Evolutionary conservation across 1,284 basidiomycete genomes (phyloP).

Genomic region (Pseudozyma sp.): DNA sequence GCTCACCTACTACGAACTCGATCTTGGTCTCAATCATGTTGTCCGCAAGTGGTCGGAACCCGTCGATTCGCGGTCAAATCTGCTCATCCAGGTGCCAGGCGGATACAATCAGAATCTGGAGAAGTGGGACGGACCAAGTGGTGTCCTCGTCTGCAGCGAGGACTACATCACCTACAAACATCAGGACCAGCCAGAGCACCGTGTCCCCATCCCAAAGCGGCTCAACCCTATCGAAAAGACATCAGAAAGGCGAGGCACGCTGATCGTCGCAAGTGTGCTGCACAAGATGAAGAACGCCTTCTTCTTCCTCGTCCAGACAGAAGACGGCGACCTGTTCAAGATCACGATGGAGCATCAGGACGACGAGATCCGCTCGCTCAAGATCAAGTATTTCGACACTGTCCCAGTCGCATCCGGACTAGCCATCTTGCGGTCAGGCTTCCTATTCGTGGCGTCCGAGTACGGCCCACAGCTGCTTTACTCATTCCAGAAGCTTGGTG

Average conservation of each 20-base stretch:
- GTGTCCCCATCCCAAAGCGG: constrained; percentile 66
- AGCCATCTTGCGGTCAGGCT: constrained; percentile 65
- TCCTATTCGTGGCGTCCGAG: constrained; percentile 66
- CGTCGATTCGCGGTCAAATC: constrained; percentile 59
- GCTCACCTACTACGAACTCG: constrained; percentile 68
- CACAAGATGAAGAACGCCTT: constrained; percentile 68
- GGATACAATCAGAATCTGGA: constrained; percentile 66
- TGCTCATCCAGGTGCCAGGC: constrained; percentile 66
- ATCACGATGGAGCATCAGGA: constrained; percentile 68
- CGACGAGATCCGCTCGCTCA: constrained; percentile 61
- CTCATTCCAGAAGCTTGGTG: constrained; percentile 68
- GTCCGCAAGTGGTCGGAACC: constrained; percentile 66
- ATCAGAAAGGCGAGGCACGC: constrained; percentile 51
- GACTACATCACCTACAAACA: constrained; percentile 68
- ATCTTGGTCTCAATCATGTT: constrained; percentile 68
- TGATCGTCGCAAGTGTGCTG: constrained; percentile 65
- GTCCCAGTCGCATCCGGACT: constrained; percentile 64
- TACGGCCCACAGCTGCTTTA: constrained; percentile 62
- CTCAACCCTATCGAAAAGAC: constrained; percentile 55
- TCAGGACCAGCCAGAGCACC: constrained; percentile 62
- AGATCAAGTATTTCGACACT: constrained; percentile 69
- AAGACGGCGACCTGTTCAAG: constrained; percentile 68
- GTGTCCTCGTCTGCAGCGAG: constrained; percentile 67
- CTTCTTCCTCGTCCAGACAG: constrained; percentile 66
- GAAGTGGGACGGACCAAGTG: constrained; percentile 67